Conservation (phyloP, 2,329 filamentous ascomycete species). For the Pyrenophora graminea region DNA sequence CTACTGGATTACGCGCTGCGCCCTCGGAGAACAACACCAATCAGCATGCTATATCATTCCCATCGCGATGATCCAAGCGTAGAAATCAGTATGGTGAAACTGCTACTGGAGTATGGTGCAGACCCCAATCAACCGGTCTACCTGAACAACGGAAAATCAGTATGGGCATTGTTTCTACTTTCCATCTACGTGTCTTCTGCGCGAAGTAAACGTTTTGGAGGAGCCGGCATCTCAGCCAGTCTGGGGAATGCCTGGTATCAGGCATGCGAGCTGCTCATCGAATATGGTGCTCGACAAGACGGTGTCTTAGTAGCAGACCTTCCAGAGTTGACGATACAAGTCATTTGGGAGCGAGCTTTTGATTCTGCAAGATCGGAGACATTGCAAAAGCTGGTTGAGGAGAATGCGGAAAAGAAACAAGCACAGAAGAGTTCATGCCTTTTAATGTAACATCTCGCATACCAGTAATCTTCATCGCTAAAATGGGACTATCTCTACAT, state of each 20-base stretch:
- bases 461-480: too few relatives aligned
- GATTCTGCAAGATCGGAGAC: neutral
- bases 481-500: neutral
- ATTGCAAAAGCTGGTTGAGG: neutral
- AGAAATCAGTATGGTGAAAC: conserved; percentile 12
- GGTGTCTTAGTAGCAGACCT: neutral
- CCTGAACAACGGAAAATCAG: conserved; percentile 7
- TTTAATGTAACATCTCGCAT: neutral
- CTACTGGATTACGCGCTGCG: conserved; percentile 22
- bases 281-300: neutral
- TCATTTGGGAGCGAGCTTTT: fast-evolving
- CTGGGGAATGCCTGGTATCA: neutral
- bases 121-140: conserved; percentile 17
- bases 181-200: neutral
- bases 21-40: conserved; percentile 1
- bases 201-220: too few relatives aligned
- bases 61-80: conserved; percentile 10
- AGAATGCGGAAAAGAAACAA: neutral
- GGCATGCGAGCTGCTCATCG: neutral
- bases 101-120: conserved; percentile 12
- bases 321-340: neutral
- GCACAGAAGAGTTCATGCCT: neutral
- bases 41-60: conserved; percentile 12
- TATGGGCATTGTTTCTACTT: conserved; percentile 16
- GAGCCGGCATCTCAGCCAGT: neutral